A percentile compares a stretch with the other conserved stretches of the same genome.
Conservation (phyloP, 2,329 filamentous ascomycete species). For the Curvularia lunata region DNA sequence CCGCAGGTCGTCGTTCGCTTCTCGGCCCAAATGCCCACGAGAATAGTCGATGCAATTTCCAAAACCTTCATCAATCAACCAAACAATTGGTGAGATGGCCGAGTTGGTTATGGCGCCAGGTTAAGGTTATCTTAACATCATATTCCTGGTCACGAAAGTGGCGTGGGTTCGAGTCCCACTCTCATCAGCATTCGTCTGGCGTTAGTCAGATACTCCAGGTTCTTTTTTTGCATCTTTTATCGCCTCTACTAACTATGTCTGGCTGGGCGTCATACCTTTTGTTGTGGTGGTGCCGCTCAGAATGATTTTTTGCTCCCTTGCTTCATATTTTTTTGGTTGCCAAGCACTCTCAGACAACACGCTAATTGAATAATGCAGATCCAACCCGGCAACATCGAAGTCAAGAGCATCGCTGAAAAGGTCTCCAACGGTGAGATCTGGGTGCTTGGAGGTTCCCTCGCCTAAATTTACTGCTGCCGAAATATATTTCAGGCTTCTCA, state of each 20-base stretch:
- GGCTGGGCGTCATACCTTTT: neutral
- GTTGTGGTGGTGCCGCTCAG: neutral
- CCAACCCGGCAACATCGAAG: constrained; percentile 80
- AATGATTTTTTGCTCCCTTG: neutral
- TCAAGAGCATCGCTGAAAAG: constrained; percentile 73
- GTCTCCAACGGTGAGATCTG: constrained; percentile 91
- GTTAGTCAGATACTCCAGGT: constrained; percentile 30
- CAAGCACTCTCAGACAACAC: neutral
- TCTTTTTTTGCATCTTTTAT: constrained; percentile 25
- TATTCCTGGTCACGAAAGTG: constrained; percentile 49
- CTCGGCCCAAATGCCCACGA: neutral
- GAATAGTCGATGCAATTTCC: constrained; percentile 6
- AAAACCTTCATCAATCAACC: constrained; percentile 18
- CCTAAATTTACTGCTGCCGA: constrained; percentile 11
- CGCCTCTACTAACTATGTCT: neutral
- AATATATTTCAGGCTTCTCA: too few relatives aligned
- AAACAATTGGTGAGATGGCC: constrained; percentile 20
- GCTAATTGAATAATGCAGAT: constrained; percentile 57
- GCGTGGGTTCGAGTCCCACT: constrained; percentile 52
- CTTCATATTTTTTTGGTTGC: neutral
- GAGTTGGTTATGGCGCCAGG: constrained; percentile 46
- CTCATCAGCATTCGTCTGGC: constrained; percentile 48
- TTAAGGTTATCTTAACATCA: constrained; percentile 35
- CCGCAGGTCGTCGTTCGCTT: constrained; percentile 8
- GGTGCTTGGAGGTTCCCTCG: constrained; percentile 70